Percentiles rank a stretch among this genome's conserved stretches.
phyloP scores from a whole-genome alignment of 805 yeast species.

The Candida hungchunana region DNA sequence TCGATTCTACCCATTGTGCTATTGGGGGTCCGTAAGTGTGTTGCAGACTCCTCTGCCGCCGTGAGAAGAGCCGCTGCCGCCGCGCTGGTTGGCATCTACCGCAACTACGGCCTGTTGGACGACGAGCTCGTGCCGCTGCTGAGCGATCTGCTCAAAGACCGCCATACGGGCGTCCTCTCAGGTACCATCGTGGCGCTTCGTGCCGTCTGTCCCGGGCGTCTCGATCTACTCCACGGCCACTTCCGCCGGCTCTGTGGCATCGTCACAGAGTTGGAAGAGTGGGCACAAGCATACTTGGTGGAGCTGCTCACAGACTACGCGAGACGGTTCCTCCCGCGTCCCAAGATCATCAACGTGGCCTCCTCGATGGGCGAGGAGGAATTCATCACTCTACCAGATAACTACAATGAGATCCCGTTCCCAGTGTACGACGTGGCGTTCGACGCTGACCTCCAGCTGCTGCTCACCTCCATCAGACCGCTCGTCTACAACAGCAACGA shows the following conservation, averaged over 20 bases:
- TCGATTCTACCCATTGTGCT: slow-evolving; percentile 77
- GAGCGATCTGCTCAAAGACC: slow-evolving; percentile 56
- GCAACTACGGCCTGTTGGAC: slow-evolving; percentile 37
- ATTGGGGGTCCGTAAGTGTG: slow-evolving; percentile 64
- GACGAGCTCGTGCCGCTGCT: slow-evolving; percentile 49
- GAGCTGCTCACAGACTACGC: slow-evolving; percentile 66
- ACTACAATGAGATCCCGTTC: slow-evolving; percentile 34
- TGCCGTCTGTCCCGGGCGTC: slow-evolving; percentile 49
- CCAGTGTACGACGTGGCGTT: slow-evolving; percentile 38
- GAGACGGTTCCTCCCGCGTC: slow-evolving; percentile 54
- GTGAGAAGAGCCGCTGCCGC: slow-evolving; percentile 81
- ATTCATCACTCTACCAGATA: slow-evolving; percentile 41
- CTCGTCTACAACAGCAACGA: slow-evolving; percentile 51
- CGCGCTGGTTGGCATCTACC: slow-evolving; percentile 58
- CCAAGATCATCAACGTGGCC: slow-evolving; percentile 37
- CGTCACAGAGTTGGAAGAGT: slow-evolving; percentile 57
- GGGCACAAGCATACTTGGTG: slow-evolving; percentile 58
- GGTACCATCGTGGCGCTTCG: slow-evolving; percentile 57
- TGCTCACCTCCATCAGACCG: slow-evolving; percentile 43
- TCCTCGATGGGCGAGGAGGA: slow-evolving; percentile 21
- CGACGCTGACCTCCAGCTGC: slow-evolving; percentile 54
- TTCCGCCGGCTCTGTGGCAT: slow-evolving; percentile 53
- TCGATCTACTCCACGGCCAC: slow-evolving; percentile 68
- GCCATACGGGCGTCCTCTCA: slow-evolving; percentile 62
- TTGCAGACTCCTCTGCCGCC: slow-evolving; percentile 65